phyloP scores from a whole-genome alignment of 2,329 filamentous ascomycete genomes.

The Penicillium sp. region DNA sequence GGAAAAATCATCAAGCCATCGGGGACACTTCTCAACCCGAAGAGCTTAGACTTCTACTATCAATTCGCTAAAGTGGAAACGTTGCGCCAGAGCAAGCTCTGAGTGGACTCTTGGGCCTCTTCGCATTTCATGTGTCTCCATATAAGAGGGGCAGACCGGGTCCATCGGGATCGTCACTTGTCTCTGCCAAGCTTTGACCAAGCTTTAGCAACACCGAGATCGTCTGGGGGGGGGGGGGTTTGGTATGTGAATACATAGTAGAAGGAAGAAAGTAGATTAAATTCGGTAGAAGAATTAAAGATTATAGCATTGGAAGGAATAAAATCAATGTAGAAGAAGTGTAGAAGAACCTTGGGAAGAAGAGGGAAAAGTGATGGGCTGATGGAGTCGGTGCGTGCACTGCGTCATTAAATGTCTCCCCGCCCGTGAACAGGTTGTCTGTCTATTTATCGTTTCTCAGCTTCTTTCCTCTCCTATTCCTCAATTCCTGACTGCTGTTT shows the following conservation, averaged over 20 bases:
- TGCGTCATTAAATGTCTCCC: not conserved
- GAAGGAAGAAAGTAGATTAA: not conserved
- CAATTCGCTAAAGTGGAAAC: conserved; percentile 72
- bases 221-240: not conserved
- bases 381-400: not conserved
- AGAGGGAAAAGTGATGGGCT: not conserved
- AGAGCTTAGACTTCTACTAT: conserved; percentile 75
- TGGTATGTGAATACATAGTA: not conserved
- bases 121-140: conserved; percentile 8
- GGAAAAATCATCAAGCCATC: conserved; percentile 71
- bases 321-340: not conserved
- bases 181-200: conserved; percentile 27
- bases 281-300: not conserved
- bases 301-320: not conserved
- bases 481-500: not conserved
- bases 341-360: not conserved
- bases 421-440: not conserved
- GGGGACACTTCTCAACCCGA: conserved; percentile 73
- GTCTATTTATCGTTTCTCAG: not conserved
- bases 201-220: conserved; percentile 14
- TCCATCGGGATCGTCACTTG: conserved; percentile 13
- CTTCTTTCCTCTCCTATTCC: not conserved
- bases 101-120: conserved; percentile 3
- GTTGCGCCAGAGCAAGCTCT: conserved; percentile 26
- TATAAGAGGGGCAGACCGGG: conserved; percentile 11